Percentiles rank a stretch among this genome's conserved stretches.
Conservation (phyloP, 208 protist species). For the Wallacemonas rigidus region DNA sequence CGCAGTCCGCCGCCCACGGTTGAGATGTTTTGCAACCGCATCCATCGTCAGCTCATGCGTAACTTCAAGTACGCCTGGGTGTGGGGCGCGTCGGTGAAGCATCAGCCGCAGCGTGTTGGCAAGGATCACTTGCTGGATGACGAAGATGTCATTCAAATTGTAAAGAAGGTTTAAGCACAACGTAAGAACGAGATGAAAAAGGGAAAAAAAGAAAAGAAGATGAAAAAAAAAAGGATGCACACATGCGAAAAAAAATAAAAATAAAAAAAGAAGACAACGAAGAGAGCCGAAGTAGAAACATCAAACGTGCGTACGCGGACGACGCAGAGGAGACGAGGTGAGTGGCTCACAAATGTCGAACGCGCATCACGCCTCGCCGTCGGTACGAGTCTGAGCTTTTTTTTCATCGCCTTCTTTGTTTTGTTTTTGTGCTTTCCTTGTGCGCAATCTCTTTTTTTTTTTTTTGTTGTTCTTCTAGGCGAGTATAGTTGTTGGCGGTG, state of each 20-base stretch:
- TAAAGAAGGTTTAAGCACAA: constrained; percentile 94
- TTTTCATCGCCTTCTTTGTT: constrained; percentile 9
- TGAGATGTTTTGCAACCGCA: constrained; percentile 96
- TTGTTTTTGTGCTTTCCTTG: not conserved
- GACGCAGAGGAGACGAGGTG: too few relatives aligned
- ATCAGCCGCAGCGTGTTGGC: constrained; percentile 96
- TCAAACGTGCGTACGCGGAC: not conserved
- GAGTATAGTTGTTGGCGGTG: too few relatives aligned
- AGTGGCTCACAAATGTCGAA: too few relatives aligned
- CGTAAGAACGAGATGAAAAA: not conserved
- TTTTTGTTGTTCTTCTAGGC: not conserved
- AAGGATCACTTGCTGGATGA: constrained; percentile 98
- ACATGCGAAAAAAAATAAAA: constrained; percentile 11
- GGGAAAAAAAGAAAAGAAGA: constrained; percentile 4
- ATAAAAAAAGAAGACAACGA: constrained; percentile 7
- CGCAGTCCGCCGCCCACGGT: constrained; percentile 86
- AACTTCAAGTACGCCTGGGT: constrained; percentile 99
- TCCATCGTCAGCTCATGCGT: constrained; percentile 97
- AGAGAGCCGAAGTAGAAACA: constrained; percentile 19
- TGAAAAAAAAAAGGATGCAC: constrained; percentile 17
- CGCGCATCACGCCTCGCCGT: too few relatives aligned
- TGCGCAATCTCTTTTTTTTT: not conserved
- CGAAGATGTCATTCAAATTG: constrained; percentile 99
- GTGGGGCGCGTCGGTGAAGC: constrained; percentile 98
- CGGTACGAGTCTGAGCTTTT: too few relatives aligned